Conservation (phyloP, 169 alveolate genomes). For the Eimeria tenella region DNA sequence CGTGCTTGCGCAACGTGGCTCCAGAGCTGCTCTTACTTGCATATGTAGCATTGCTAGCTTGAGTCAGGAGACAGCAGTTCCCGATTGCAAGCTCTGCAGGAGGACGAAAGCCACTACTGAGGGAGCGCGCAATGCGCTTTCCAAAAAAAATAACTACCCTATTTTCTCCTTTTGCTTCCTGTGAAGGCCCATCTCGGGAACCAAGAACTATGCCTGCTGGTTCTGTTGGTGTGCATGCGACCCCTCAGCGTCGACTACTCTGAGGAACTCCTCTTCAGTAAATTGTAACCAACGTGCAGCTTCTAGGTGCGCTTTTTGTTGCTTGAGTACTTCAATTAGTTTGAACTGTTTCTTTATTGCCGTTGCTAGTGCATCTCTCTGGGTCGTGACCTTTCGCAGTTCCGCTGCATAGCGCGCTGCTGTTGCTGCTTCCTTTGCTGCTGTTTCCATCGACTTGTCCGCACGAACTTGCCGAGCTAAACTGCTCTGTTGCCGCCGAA, state of each 20-base stretch:
- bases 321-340: slow-evolving; percentile 90
- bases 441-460: slow-evolving; percentile 40
- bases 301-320: slow-evolving; percentile 91
- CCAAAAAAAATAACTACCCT: no score
- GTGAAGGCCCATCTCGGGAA: no score
- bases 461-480: slow-evolving; percentile 42
- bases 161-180: no score
- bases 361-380: slow-evolving; percentile 87
- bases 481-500: slow-evolving; percentile 52
- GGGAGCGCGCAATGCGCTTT: no score
- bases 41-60: no score
- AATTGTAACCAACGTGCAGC: slow-evolving; percentile 90
- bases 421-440: slow-evolving; percentile 18
- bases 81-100: no score
- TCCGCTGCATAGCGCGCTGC: slow-evolving; percentile 74
- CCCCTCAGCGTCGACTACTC: slow-evolving; percentile 39
- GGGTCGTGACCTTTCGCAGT: slow-evolving; percentile 76
- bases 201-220: background rate
- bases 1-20: no score
- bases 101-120: no score
- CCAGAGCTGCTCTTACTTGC: no score
- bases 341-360: slow-evolving; percentile 91
- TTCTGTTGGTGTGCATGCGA: background rate
- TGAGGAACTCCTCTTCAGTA: slow-evolving; percentile 91
- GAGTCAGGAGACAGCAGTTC: no score